Base-by-base conservation (phyloP, 345 rosid genomes). In the Excoecaria agallocha region DNA sequence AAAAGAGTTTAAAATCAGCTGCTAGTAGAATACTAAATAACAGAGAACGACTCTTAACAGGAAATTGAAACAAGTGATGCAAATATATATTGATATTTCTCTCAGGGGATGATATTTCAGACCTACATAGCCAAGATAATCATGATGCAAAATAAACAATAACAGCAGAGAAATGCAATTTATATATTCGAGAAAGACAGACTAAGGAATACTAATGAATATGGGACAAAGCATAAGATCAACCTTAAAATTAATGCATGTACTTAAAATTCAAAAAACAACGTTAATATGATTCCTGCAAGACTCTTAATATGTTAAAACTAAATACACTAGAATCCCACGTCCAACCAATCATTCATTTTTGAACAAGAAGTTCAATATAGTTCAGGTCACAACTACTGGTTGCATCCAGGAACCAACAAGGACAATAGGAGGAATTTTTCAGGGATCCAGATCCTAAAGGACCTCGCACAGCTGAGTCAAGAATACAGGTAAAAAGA, bases 381-480 rank as follows among this genome's bases (percentile, higher is more conserved):
- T 59, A 66, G 70, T 64, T 12, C 39, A 75, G 62, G 56, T 60
- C 50, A 69, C 58, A 35, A n/a, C 76, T 13, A 69, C 56, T 5
- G 22, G 55, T 30, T 59, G 49, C 24, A 54, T 25, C 68, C 66
- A 56, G 37, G 9, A 59, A n/a, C 55, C 50, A 70, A 68, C 13
- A 66, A 49, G 45, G 22, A 49, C 8, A 19, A 5, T 19, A 56
- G 43, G 49, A 64, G 49, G 49, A 22, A 13, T 16, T 38, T n/a
- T 37, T 57, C 65, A 72, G 16, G 57, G 19, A 24, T 50, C 30
- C 12, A 24, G 67, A 54, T 37, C 68, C 65, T 58, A 58, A 15
- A 70, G 52, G 57, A 71, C 20, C 58, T 70, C 5, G 68, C 57
- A 46, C 60, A 68, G 41, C 30, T 37, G 43, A 52, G 46, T 72